Conservation (phyloP, 1,284 basidiomycete species). For the Ganoderma lingzhi region DNA sequence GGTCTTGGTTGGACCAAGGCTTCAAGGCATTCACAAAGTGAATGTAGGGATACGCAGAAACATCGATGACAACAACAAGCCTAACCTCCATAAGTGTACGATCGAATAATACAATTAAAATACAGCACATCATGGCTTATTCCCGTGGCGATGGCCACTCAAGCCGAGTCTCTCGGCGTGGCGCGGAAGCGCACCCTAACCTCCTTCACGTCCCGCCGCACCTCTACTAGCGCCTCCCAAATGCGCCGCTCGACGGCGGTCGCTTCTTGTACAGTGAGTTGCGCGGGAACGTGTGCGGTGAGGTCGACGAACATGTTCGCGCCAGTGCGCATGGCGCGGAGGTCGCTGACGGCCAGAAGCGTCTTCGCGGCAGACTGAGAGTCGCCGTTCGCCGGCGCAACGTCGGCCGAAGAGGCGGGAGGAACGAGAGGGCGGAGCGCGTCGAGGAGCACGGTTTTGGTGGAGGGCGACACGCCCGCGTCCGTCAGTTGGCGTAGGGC, state of each 20-base stretch:
- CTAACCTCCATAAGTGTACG: not conserved
- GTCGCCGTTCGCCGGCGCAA: not conserved
- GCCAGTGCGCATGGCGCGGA: conserved; percentile 84
- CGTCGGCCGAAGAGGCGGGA: conserved; percentile 31
- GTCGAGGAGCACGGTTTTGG: conserved; percentile 58
- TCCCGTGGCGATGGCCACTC: not conserved
- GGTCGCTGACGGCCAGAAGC: conserved; percentile 62
- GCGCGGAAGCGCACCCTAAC: conserved; percentile 79
- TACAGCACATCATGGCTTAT: not conserved
- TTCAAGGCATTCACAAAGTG: not conserved
- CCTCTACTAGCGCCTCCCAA: conserved; percentile 62
- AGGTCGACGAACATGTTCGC: conserved; percentile 80
- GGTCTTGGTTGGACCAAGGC: too few species aligned
- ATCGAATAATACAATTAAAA: conserved; percentile 1
- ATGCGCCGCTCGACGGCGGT: conserved; percentile 73
- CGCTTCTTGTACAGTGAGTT: conserved; percentile 66
- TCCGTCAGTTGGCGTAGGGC: conserved; percentile 90
- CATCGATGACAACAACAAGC: not conserved
- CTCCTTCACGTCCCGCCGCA: conserved; percentile 79
- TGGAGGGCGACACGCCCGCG: conserved; percentile 75
- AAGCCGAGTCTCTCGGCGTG: conserved; percentile 30
- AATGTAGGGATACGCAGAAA: not conserved
- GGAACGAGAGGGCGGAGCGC: conserved; percentile 65
- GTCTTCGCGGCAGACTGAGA: conserved; percentile 19
- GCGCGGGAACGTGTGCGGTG: conserved; percentile 70